Conservation (phyloP, 208 protist genomes). For the Crithidia fasciculata region DNA sequence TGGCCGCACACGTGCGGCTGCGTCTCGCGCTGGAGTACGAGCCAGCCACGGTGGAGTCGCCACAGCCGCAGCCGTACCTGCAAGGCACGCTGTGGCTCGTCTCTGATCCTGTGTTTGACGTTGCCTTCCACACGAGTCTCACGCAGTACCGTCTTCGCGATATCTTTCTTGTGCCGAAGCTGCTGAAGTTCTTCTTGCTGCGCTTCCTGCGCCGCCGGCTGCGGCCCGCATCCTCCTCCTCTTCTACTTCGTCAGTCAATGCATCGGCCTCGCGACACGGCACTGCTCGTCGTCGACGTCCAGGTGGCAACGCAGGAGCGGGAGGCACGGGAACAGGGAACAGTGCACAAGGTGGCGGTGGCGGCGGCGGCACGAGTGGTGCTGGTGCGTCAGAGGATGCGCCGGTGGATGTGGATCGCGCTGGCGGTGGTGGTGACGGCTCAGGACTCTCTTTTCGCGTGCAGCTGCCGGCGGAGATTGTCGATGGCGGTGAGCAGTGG, state of each 20-base stretch:
- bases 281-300: constrained; percentile 11
- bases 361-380: not conserved
- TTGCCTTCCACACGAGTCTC: constrained; percentile 67
- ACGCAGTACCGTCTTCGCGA: constrained; percentile 67
- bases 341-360: not conserved
- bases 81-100: constrained; percentile 77
- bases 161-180: constrained; percentile 71
- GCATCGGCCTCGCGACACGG: constrained; percentile 4
- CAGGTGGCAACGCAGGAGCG: not conserved
- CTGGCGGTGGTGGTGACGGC: constrained; percentile 7
- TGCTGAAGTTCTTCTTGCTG: constrained; percentile 71
- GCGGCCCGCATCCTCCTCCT: constrained; percentile 17
- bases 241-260: not conserved
- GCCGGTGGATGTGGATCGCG: not conserved
- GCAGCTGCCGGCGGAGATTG: constrained; percentile 60
- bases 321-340: not conserved
- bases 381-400: not conserved
- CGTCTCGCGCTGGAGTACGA: constrained; percentile 65
- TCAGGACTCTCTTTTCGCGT: constrained; percentile 59
- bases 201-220: constrained; percentile 59
- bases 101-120: constrained; percentile 83
- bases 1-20: constrained; percentile 57
- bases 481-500: constrained; percentile 66
- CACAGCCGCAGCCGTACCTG: constrained; percentile 64
- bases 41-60: constrained; percentile 67